Percentiles rank a stretch among this genome's conserved stretches.
Conservation (phyloP, 1,284 basidiomycete genomes). For the Rhodotorula sp. region DNA sequence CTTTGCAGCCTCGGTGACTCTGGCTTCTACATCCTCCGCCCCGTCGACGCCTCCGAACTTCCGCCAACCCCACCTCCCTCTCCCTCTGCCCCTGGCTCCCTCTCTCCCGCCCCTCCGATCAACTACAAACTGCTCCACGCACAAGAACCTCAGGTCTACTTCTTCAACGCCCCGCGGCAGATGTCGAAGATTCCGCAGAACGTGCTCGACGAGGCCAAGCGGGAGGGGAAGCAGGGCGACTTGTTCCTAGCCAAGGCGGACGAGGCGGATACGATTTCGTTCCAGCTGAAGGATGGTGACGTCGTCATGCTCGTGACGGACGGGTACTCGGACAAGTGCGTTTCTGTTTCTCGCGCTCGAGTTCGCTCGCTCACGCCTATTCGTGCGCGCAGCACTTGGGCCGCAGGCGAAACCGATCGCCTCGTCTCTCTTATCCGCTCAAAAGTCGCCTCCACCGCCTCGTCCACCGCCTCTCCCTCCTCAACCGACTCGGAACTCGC, state of each 20-base stretch:
- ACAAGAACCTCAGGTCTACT: slow-evolving; percentile 69
- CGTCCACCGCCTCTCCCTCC: background rate
- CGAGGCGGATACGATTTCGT: slow-evolving; percentile 57
- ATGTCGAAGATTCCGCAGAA: slow-evolving; percentile 32
- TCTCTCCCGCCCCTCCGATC: background rate
- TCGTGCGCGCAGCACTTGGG: slow-evolving; percentile 9
- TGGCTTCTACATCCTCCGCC: slow-evolving; percentile 72
- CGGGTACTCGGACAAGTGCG: slow-evolving; percentile 72
- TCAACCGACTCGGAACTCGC: slow-evolving; percentile 54
- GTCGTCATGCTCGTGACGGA: slow-evolving; percentile 64
- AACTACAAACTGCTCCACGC: slow-evolving; percentile 64
- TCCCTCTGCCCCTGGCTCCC: slow-evolving; percentile 64
- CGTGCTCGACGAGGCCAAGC: background rate
- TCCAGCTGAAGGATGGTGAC: slow-evolving; percentile 47
- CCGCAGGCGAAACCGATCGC: slow-evolving; percentile 59
- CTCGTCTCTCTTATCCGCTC: slow-evolving; percentile 66
- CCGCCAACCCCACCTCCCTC: slow-evolving; percentile 62
- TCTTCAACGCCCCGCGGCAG: slow-evolving; percentile 63
- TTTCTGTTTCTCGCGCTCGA: slow-evolving; percentile 45
- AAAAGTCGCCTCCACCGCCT: slow-evolving; percentile 40
- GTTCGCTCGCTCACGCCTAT: background rate
- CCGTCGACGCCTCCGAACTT: background rate
- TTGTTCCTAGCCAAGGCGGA: slow-evolving; percentile 60
- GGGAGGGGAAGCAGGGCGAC: slow-evolving; percentile 64
- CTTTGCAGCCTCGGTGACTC: slow-evolving; percentile 73